phyloP scores from a whole-genome alignment of 306 rosid species.

The Cucumis melo region DNA sequence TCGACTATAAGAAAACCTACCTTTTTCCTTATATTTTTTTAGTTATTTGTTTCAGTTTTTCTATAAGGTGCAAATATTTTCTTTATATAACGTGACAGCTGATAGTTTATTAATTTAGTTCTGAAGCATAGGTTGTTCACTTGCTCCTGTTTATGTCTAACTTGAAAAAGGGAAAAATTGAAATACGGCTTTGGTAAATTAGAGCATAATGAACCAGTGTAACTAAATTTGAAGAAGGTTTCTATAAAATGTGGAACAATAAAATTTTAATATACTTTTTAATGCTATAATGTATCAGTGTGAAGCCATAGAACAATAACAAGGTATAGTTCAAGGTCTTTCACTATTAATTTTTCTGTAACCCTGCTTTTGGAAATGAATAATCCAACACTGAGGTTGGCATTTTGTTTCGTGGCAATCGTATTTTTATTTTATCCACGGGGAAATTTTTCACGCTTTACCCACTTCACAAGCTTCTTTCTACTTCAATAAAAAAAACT shows the following conservation, averaged over 20 bases:
- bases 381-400: neutral
- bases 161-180: neutral
- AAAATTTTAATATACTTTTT: neutral
- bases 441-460: neutral
- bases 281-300: neutral
- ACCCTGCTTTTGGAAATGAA: neutral
- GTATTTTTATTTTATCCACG: neutral
- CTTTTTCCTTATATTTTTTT: neutral
- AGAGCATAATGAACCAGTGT: neutral
- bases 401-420: neutral
- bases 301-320: neutral
- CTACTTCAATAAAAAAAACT: neutral
- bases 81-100: neutral
- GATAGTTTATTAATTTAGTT: neutral
- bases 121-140: neutral
- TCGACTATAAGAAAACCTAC: neutral
- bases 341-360: neutral
- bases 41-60: neutral
- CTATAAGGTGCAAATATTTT: neutral
- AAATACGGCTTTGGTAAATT: neutral
- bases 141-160: neutral
- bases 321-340: neutral
- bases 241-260: neutral
- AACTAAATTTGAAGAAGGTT: neutral
- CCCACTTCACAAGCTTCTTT: neutral